Conservation (phyloP, 345 rosid genomes). For the Arabidopsis thaliana region DNA sequence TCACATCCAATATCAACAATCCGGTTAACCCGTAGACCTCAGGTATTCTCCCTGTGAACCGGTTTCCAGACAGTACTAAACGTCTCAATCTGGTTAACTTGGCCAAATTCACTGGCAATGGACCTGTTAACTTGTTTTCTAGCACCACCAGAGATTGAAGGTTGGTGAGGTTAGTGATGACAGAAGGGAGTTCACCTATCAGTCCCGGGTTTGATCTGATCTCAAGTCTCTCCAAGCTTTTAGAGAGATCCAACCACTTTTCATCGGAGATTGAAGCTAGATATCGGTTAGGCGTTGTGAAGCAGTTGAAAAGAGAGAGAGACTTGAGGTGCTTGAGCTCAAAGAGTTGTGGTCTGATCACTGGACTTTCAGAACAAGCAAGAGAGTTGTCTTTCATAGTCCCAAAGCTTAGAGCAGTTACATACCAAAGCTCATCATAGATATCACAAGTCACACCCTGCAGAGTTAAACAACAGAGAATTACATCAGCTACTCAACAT, state of each 20-base stretch:
- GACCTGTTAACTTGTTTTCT: constrained; percentile 71
- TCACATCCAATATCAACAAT: constrained; percentile 76
- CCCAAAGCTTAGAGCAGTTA: constrained; percentile 78
- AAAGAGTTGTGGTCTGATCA: constrained; percentile 68
- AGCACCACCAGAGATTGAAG: constrained; percentile 78
- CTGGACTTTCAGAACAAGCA: constrained; percentile 56
- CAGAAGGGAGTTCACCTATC: constrained; percentile 64
- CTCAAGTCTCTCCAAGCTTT: constrained; percentile 67
- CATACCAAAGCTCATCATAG: constrained; percentile 77
- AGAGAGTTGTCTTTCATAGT: constrained; percentile 75
- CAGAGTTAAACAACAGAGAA: constrained; percentile 14
- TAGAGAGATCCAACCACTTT: constrained; percentile 64
- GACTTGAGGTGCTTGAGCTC: constrained; percentile 80
- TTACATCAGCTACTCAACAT: not conserved
- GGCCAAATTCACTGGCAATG: constrained; percentile 58
- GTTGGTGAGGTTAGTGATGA: constrained; percentile 57
- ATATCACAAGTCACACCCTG: constrained; percentile 96
- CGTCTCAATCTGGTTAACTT: constrained; percentile 63
- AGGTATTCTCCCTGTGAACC: constrained; percentile 65
- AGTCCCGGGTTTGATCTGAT: constrained; percentile 84
- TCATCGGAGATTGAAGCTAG: constrained; percentile 50
- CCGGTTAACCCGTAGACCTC: constrained; percentile 56
- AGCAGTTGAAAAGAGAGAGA: constrained; percentile 72
- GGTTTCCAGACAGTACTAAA: constrained; percentile 73
- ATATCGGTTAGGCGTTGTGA: constrained; percentile 51